A percentile compares a stretch with the other conserved stretches of the same genome.
phyloP scores from a whole-genome alignment of 495 filamentous ascomycete genomes.

The Echria macrotheca region DNA sequence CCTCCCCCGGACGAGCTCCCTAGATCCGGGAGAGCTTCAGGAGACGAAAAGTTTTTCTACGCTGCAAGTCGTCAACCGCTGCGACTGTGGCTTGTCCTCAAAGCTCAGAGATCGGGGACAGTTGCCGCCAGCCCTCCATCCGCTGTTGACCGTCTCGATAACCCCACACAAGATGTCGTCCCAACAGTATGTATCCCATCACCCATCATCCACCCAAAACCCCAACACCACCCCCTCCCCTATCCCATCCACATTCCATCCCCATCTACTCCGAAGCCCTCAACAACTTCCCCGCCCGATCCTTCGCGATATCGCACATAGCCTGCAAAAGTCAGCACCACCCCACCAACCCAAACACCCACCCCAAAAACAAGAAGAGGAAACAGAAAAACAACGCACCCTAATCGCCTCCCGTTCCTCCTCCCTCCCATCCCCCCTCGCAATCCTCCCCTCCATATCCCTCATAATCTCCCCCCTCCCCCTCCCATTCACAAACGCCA shows the following conservation, averaged over 20 bases:
- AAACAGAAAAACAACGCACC: constrained; percentile 53
- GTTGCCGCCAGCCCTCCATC: no score
- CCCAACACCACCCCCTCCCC: neutral
- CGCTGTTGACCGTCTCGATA: no score
- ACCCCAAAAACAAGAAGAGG: neutral
- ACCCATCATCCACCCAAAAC: neutral
- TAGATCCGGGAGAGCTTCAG: no score
- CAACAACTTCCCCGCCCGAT: constrained; percentile 39
- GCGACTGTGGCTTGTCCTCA: no score
- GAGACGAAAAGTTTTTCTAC: no score
- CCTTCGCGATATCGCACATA: constrained; percentile 47
- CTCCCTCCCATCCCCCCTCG: constrained; percentile 53
- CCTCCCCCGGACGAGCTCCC: no score
- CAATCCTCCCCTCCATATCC: constrained; percentile 78
- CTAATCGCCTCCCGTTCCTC: constrained; percentile 74
- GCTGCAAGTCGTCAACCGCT: no score
- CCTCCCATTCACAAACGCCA: constrained; percentile 89
- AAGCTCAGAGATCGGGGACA: no score
- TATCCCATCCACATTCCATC: neutral
- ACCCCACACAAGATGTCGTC: no score
- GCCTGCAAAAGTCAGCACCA: constrained; percentile 25
- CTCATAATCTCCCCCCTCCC: constrained; percentile 67
- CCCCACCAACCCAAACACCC: neutral
- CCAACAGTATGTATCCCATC: no score
- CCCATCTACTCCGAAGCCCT: constrained; percentile 18